Conservation (phyloP, 2,329 filamentous ascomycete species). For the Sporothrix phasma region DNA sequence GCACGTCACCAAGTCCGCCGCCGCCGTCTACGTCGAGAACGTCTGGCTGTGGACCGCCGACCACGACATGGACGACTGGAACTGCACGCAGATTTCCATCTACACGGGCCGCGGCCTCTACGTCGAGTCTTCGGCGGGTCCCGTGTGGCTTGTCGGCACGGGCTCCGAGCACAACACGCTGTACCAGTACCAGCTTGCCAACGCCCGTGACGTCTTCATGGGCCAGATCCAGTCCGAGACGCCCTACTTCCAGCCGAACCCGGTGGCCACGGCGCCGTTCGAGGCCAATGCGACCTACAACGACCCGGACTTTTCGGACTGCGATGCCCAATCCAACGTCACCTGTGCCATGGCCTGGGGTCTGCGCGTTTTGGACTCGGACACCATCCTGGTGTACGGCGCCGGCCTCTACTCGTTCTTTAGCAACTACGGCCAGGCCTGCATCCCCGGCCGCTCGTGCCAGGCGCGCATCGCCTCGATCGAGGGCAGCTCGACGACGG, state of each 20-base stretch:
- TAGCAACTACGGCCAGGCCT: conserved; percentile 47
- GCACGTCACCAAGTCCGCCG: conserved; percentile 34
- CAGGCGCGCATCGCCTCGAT: conserved; percentile 35
- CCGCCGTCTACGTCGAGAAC: conserved; percentile 37
- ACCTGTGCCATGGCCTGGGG: conserved; percentile 53
- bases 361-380: conserved; percentile 48
- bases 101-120: conserved; percentile 4
- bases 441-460: conserved; percentile 36
- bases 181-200: conserved; percentile 59
- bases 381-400: conserved; percentile 49
- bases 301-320: conserved; percentile 44
- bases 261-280: conserved; percentile 49
- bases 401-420: conserved; percentile 61
- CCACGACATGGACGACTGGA: conserved; percentile 30
- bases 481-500: conserved; percentile 22
- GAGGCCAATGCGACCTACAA: conserved; percentile 29
- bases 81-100: conserved; percentile 11
- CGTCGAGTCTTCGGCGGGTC: conserved; percentile 31
- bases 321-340: conserved; percentile 24
- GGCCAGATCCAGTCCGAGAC: conserved; percentile 60
- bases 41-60: conserved; percentile 59
- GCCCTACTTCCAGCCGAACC: conserved; percentile 59
- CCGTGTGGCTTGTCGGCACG: conserved; percentile 50
- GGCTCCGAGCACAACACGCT: conserved; percentile 55
- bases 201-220: conserved; percentile 51